Conservation (phyloP, 1,284 basidiomycete genomes). For the Pseudozyma tsukubaensis region DNA sequence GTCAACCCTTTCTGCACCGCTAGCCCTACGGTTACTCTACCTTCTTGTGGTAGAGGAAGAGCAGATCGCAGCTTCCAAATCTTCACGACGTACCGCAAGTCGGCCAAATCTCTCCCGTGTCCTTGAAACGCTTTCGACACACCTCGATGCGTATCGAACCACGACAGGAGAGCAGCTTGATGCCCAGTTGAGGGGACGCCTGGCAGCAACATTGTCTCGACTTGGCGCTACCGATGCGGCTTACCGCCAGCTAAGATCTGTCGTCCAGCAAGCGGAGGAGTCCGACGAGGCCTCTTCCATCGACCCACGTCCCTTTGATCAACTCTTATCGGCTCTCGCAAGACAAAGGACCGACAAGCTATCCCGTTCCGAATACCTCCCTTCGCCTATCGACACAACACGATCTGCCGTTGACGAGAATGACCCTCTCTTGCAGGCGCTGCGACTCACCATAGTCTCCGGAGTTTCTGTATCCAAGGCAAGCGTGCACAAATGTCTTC, state of each 20-base stretch:
- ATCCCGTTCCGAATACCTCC: constrained; percentile 8
- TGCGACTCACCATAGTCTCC: constrained; percentile 27
- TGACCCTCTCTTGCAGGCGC: constrained; percentile 30
- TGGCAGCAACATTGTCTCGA: constrained; percentile 29
- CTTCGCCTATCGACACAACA: constrained; percentile 33
- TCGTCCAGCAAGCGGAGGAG: constrained; percentile 8
- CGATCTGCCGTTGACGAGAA: constrained; percentile 5
- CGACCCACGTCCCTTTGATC: constrained; percentile 44
- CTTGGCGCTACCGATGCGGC: constrained; percentile 24
- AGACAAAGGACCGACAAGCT: constrained; percentile 2
- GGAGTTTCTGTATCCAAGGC: constrained; percentile 27
- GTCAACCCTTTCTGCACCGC: constrained; percentile 7
- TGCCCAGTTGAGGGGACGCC: constrained; percentile 21
- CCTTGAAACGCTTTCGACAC: constrained; percentile 9
- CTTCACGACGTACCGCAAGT: not conserved
- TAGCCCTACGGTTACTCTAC: constrained; percentile 36
- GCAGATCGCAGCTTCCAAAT: constrained; percentile 22
- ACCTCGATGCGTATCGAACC: not conserved
- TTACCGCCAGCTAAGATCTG: constrained; percentile 3
- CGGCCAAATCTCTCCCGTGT: constrained; percentile 9
- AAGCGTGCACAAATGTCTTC: constrained; percentile 31
- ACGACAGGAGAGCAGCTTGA: constrained; percentile 7
- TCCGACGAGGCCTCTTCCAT: not conserved
- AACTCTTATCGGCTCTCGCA: constrained; percentile 34
- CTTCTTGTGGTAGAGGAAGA: constrained; percentile 43